Evolutionary conservation across 2,329 filamentous ascomycete species (phyloP).

Genomic region (Fusarium tricinctum): DNA sequence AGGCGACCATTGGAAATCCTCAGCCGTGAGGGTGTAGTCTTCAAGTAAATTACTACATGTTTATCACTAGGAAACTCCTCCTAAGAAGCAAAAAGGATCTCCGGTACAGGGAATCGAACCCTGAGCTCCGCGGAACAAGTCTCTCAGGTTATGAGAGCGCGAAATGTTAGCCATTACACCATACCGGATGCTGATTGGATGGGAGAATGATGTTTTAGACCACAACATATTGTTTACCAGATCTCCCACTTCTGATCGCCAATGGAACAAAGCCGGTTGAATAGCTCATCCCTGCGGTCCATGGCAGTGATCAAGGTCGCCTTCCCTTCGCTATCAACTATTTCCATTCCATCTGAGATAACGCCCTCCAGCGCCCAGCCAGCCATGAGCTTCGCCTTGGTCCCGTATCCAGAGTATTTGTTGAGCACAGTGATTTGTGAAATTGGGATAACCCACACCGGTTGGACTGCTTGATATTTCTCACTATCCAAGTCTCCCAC

Average conservation of each 20-base stretch:
- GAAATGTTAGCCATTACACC: conserved; percentile 55
- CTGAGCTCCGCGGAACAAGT: conserved; percentile 46
- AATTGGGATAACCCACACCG: conserved; percentile 76
- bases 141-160: conserved; percentile 51
- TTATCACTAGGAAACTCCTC: neutral
- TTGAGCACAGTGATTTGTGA: conserved; percentile 77
- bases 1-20: too few relatives aligned
- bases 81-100: conserved; percentile 8
- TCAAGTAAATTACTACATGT: too few relatives aligned
- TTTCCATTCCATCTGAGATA: conserved; percentile 78
- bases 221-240: conserved; percentile 54
- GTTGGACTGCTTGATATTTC: conserved; percentile 59
- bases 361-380: conserved; percentile 80
- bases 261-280: conserved; percentile 80
- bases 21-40: too few relatives aligned
- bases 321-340: conserved; percentile 65
- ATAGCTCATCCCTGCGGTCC: conserved; percentile 78
- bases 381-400: conserved; percentile 83
- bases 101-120: conserved; percentile 51
- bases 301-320: conserved; percentile 75
- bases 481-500: neutral
- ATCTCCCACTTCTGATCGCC: conserved; percentile 84
- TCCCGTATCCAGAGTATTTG: conserved; percentile 82
- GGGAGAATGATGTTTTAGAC: too few relatives aligned
- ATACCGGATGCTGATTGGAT: conserved; percentile 46